Conservation (phyloP, 192 early-diverging fungal species). For the Blastocladiella britannica region DNA sequence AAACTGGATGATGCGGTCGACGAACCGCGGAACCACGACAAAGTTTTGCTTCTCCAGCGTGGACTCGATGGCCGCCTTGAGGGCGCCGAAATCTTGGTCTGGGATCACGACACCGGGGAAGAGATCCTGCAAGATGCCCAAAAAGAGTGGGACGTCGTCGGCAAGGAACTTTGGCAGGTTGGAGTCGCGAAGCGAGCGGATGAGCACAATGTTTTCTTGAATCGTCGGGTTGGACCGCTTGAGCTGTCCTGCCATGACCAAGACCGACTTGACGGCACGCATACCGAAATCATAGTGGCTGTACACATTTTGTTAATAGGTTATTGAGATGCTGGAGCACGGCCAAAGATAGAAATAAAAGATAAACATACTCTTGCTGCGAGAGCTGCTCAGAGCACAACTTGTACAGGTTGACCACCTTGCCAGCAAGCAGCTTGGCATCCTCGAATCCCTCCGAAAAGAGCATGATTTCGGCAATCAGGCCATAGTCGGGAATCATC, state of each 20-base stretch:
- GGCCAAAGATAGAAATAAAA: too few relatives aligned
- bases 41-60: constrained; percentile 19
- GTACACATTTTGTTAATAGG: too few relatives aligned
- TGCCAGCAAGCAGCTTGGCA: constrained; percentile 30
- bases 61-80: constrained; percentile 25
- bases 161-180: constrained; percentile 37
- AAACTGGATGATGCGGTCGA: constrained; percentile 29
- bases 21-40: constrained; percentile 24
- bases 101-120: constrained; percentile 27
- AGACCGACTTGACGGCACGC: constrained; percentile 42
- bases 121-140: constrained; percentile 29
- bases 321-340: too few relatives aligned
- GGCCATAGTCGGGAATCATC: constrained; percentile 44
- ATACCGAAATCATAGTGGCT: constrained; percentile 45
- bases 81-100: constrained; percentile 25
- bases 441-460: constrained; percentile 42
- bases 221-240: constrained; percentile 29
- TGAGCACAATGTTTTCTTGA: constrained; percentile 30
- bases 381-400: constrained; percentile 39
- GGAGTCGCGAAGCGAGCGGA: constrained; percentile 31
- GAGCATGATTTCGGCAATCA: constrained; percentile 43
- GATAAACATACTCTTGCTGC: too few relatives aligned
- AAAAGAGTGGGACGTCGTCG: constrained; percentile 34
- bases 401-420: constrained; percentile 41
- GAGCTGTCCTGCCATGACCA: constrained; percentile 38